Base-by-base conservation (phyloP, 768 basidiomycete genomes). In the Boletellus emodensis region DNA sequence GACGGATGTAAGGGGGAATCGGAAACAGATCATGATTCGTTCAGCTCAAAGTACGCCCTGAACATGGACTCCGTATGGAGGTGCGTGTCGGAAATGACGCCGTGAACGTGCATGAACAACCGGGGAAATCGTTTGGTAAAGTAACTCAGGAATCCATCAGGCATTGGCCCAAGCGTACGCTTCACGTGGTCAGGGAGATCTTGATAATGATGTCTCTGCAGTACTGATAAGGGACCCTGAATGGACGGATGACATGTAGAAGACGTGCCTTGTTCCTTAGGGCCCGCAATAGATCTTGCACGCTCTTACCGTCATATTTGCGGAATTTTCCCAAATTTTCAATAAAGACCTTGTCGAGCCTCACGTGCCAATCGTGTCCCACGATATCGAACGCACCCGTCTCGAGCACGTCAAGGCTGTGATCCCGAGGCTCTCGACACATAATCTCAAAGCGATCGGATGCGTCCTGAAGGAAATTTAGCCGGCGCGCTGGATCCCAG, bases 361-460 rank as follows among this genome's bases (percentile, higher is more conserved):
- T 79, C 13, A 81, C 66, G 53, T 87, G 83, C 96, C 96, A 99
- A 69, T 97, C 95, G 50, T 80, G 78, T 20, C 94, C 94, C 3
- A 99, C 87, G 43, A 98, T 84, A 9, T 70, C 67, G 30, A 62
- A 56, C 0, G 91, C 88, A 40, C 76, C 78, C 0, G 70, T 77
- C 71, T 99, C 96, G 15, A 99, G 78, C 11, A 77, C 70, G 12
- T 90, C 59, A 20, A 99, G 76, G 49, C 82, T 78, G 0, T 82
- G 76, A 49, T 95, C 91, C 49, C 83, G 84, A 0, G 94, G 94
- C 42, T 95, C 94, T 28, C 92, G 82, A 58, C 86, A 89, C 92
- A 98, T 95, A 65, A 94, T 94, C 69, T 98, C 96, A 67, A 98
- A 99, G 5, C 94, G 82, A 69, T 98, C 95, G 0, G 94, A 96